Evolutionary conservation across 495 filamentous ascomycete species (phyloP), one percentile per base, ranked within the genome.

Genomic region (Xylaria curta): DNA sequence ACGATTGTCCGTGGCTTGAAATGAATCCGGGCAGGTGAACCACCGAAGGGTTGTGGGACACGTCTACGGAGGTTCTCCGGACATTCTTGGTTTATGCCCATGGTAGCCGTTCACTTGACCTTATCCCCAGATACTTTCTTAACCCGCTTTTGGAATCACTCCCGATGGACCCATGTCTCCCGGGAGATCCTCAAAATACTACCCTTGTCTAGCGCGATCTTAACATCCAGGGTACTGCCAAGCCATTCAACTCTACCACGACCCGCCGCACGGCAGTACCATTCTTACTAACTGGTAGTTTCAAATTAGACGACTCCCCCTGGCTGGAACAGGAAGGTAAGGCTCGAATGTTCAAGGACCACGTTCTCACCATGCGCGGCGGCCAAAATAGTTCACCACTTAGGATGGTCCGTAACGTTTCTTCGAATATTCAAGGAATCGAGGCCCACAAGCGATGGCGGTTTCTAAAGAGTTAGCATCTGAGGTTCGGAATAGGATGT

Each of bases 121-220:
- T 40, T 38, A 44, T 19, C 33, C 47, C 66, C 15, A 60, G 53
- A 46, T 68, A 4, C 40, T 60, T 60, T 24, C 38, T 59, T 60
- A 31, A 68, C 17, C 66, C 36, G 66, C 40, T 68, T 68, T 67
- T 54, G 65, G 65, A 54, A 59, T 60, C 24, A 68, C 53, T 60
- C 38, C 51, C 53, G 51, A 46, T 47, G 38, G 40, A 36, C 40
- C 47, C 51, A 68, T 19, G 38, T 68, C 9, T 60, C 53, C 51
- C 28, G 53, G 19, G 6, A 68, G 53, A 69, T 61, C 67, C 56
- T 56, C 65, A 2, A 67, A 44, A 54, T 49, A 44, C n/a, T 13
- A 67, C 21, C 65, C 54, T 61, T 60, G 67, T 61, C 67, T 69
- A 69, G 67, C 12, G 67, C 56, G 56, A 69, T 69, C 67, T 69